Evolutionary conservation across 2,329 filamentous ascomycete species (phyloP), one percentile per base, ranked within the genome.

Genomic region (Emmonsia crescens): DNA sequence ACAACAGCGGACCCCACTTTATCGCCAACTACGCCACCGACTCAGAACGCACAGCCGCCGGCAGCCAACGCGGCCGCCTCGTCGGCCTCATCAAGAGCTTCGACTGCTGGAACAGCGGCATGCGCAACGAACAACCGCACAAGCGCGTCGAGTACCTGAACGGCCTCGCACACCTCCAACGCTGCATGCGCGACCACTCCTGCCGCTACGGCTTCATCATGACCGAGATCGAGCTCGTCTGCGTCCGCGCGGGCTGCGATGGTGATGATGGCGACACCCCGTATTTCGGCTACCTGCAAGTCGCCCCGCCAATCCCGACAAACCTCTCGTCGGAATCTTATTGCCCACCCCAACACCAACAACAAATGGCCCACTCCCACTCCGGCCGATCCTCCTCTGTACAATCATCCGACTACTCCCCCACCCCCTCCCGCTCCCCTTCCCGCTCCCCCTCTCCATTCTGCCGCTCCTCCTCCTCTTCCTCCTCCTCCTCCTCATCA

Each of bases 171-270:
- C 90, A 95, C 68, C 80, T 96, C 52, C 93, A 97, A 76, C 85
- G 89, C 72, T 86, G 87, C 71, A 96, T 96, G 91, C 91, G 93
- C 74, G 91, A 96, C 77, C 89, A 96, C 77, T 86, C 87, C 67
- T 95, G 90, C 72, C 87, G 93, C 63, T 97, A 96, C 74, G 93
- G 93, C 60, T 97, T 96, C 80, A 93, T 97, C 74, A 85, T 96
- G 71, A 96, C 91, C 0, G 93, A 96, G 77, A 96, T 96, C 68
- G 93, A 97, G 77, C 85, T 96, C 9, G 87, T 96, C 46, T 86
- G 94, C 68, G 91, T 96, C 0, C 89, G 92, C 69, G 89, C 89
- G 66, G 91, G 92, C 59, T 78, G 76, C 61, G 77, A 83, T 73
- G 77, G 83, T 73, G 67, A 87, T 82, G 69, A 70, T 33, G 77